A percentile compares a stretch with the other conserved stretches of the same genome.
phyloP scores from a whole-genome alignment of 768 basidiomycete genomes.

The Lactifluus rugatus region DNA sequence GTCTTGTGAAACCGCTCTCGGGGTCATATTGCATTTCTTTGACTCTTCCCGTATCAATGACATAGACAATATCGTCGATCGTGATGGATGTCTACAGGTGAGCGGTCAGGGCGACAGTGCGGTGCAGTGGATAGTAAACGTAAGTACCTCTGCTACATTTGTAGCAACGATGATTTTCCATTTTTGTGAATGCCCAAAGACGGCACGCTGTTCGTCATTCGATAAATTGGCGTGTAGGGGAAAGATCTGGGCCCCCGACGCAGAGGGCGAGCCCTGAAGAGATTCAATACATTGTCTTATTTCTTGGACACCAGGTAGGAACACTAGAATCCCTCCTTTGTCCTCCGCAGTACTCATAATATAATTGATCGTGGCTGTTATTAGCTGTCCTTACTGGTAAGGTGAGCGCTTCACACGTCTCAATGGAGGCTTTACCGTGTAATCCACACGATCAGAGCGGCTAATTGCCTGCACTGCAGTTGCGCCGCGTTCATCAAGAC shows the following conservation, averaged over 20 bases:
- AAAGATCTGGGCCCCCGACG: conserved; percentile 42
- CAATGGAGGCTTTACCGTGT: conserved; percentile 38
- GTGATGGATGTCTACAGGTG: conserved; percentile 69
- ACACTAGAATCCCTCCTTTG: conserved; percentile 69
- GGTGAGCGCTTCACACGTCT: background rate
- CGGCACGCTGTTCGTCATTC: conserved; percentile 68
- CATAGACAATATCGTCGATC: conserved; percentile 81
- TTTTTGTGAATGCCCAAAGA: conserved; percentile 52
- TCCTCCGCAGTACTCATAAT: conserved; percentile 42
- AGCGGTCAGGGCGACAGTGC: background rate
- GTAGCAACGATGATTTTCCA: conserved; percentile 88
- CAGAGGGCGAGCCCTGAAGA: conserved; percentile 31
- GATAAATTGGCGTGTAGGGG: conserved; percentile 88
- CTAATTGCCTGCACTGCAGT: conserved; percentile 51
- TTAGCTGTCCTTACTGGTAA: conserved; percentile 5
- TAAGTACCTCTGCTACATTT: conserved; percentile 77
- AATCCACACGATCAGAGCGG: conserved; percentile 60
- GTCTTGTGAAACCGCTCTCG: conserved; percentile 57
- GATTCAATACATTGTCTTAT: conserved; percentile 68
- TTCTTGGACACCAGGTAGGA: conserved; percentile 85
- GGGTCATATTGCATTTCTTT: conserved; percentile 74
- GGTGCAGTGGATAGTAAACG: background rate
- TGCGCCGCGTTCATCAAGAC: conserved; percentile 43
- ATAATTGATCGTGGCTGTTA: conserved; percentile 49
- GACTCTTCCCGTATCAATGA: conserved; percentile 76